Conservation (phyloP, 2,329 filamentous ascomycete species). For the Stachybotrys chlorohalonatus region DNA sequence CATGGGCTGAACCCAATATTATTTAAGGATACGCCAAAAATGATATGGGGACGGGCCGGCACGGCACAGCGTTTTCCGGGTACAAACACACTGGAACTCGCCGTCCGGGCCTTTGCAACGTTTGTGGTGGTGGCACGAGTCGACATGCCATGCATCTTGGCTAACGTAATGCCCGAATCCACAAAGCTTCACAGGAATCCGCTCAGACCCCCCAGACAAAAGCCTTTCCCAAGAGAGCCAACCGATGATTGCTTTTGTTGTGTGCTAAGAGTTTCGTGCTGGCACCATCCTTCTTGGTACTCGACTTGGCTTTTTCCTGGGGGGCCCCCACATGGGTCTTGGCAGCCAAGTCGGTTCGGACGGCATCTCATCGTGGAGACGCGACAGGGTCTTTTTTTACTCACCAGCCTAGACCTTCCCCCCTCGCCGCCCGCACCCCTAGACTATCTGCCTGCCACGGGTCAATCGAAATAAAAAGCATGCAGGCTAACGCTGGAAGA, state of each 20-base stretch:
- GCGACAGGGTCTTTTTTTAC: not conserved
- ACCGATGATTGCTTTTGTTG: no score
- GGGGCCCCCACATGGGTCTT: not conserved
- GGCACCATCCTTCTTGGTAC: conserved; percentile 5
- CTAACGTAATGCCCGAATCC: no score
- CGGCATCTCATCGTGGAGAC: conserved; percentile 24
- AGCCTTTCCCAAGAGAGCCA: no score
- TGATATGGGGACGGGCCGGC: not conserved
- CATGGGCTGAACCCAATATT: not conserved
- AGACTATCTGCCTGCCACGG: not conserved
- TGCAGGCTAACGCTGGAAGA: no score
- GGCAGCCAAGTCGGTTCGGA: conserved; percentile 28
- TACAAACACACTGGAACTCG: not conserved
- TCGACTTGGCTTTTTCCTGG: not conserved
- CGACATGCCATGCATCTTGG: no score
- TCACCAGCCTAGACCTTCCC: not conserved
- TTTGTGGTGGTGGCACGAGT: no score
- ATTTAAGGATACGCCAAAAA: not conserved
- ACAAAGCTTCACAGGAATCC: no score
- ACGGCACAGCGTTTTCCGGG: not conserved
- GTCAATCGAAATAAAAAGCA: no score
- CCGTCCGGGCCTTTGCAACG: not conserved
- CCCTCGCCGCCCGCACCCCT: not conserved
- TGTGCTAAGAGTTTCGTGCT: no score
- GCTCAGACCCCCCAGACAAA: no score